Percentiles rank a stretch among this genome's conserved stretches.
Evolutionary conservation across 805 yeast species (phyloP).

Genomic region (Candida silvicultrix): DNA sequence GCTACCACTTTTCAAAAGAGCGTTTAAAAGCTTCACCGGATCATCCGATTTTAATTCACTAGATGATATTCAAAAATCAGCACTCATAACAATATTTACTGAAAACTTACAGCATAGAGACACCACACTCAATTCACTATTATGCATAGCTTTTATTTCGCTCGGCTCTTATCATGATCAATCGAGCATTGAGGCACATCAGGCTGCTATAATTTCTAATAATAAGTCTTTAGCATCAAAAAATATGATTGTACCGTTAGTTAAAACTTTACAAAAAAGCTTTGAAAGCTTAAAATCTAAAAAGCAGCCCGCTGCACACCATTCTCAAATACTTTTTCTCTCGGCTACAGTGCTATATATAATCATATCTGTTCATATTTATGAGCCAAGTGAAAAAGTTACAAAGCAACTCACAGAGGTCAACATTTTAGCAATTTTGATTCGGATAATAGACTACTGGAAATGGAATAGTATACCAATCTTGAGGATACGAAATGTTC

Average conservation of each 20-base stretch:
- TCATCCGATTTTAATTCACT: constrained; percentile 7
- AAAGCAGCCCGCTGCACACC: constrained; percentile 10
- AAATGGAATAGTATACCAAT: constrained; percentile 43
- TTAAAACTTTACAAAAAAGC: background rate
- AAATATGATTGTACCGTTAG: background rate
- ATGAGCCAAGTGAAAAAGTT: background rate
- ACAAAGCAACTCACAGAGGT: constrained; percentile 20
- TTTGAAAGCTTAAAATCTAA: background rate
- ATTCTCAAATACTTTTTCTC: constrained; percentile 19
- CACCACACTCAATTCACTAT: background rate
- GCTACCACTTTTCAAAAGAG: constrained; percentile 1
- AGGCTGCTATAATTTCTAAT: constrained; percentile 16
- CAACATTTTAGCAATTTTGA: constrained; percentile 37
- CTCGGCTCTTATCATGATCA: constrained; percentile 18
- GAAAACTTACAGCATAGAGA: background rate
- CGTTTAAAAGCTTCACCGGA: background rate
- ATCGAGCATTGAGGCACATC: constrained; percentile 11
- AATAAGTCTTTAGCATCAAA: constrained; percentile 11
- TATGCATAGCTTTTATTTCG: constrained; percentile 20
- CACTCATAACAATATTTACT: background rate
- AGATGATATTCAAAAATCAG: background rate
- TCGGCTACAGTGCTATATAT: constrained; percentile 20
- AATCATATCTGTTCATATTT: background rate
- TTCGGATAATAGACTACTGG: constrained; percentile 57
- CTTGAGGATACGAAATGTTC: constrained; percentile 50